Evolutionary conservation across 306 rosid genomes (phyloP), one percentile per base, ranked within the genome.

Genomic region (Gleditsia sinensis): DNA sequence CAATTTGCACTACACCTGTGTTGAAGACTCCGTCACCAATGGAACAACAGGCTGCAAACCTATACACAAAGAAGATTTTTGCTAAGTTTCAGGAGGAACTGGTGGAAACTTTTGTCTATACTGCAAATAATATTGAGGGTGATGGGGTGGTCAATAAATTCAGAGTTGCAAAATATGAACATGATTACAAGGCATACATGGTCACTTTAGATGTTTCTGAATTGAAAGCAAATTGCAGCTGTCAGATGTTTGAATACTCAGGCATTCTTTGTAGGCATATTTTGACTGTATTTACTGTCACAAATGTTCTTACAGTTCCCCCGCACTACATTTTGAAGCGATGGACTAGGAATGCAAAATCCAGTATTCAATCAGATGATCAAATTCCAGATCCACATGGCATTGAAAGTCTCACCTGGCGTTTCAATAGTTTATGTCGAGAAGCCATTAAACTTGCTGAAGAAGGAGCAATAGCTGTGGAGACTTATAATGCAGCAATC

Each of bases 251-350:
- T 76, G 96, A 91, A 83, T 88, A 88, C 78, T 83, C 86, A 0
- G 96, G 93, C 61, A 68, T 91, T 69, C 86, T 91, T 42, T 91
- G 96, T 65, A 83, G 93, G 66, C 94, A 85, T 82, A 86, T 91
- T 85, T 83, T 91, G 82, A 91, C 96, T 62, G 93, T 91, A 76
- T 88, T 88, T 77, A 86, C 96, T 8, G 96, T 91, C 9, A 91
- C 96, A 60, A 91, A 86, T 75, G 94, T 86, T 82, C 96, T 91
- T 73, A 88, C 92, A 72, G 90, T 91, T 82, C 94, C 94, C 51
- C 58, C 80, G 0, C 88, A 77, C 82, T 91, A 81, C 80, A 86
- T 91, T 70, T 75, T 88, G 83, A 91, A 85, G 74, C 85, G 94
- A 55, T 91, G 96, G 96, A 91, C 96, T 13, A 88, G 84, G 70